phyloP scores from a whole-genome alignment of 2,329 filamentous ascomycete genomes.

The Cladosporium sp. region DNA sequence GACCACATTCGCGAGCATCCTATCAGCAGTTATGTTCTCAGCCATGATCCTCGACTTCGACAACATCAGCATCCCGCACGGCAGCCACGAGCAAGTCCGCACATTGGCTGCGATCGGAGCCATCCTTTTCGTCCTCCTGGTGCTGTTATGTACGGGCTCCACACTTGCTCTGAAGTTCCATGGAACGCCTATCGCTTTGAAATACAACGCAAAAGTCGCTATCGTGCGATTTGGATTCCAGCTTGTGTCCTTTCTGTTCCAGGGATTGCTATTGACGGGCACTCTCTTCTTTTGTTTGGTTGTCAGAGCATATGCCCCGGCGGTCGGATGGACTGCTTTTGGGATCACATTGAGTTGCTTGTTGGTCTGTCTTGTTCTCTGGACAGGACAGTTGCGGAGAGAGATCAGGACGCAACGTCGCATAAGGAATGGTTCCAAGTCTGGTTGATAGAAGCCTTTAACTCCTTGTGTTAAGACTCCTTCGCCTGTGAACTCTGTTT shows the following conservation, averaged over 20 bases:
- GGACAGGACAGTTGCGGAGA: background rate
- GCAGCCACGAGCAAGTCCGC: background rate
- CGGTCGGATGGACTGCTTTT: background rate
- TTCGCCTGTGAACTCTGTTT: background rate
- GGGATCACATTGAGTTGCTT: background rate
- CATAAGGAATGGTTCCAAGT: background rate
- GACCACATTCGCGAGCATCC: conserved; percentile 9
- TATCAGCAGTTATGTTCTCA: conserved; percentile 16
- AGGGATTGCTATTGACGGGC: background rate
- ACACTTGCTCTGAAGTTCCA: background rate
- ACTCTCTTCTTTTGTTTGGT: conserved; percentile 17
- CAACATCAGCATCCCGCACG: background rate
- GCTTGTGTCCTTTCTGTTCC: background rate
- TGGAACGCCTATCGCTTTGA: background rate
- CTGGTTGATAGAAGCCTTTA: background rate
- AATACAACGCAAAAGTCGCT: background rate
- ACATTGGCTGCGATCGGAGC: conserved; percentile 5
- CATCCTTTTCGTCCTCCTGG: background rate
- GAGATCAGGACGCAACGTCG: background rate
- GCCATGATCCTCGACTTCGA: conserved; percentile 9
- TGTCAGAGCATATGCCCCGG: background rate
- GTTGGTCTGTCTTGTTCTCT: background rate
- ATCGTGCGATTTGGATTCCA: background rate
- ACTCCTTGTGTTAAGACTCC: background rate
- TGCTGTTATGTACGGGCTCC: conserved; percentile 5